These are phyloP conservation scores for Osmozyma mogii DNA, from an alignment of 805 yeast species.

Conservation along the genomic window DNA sequence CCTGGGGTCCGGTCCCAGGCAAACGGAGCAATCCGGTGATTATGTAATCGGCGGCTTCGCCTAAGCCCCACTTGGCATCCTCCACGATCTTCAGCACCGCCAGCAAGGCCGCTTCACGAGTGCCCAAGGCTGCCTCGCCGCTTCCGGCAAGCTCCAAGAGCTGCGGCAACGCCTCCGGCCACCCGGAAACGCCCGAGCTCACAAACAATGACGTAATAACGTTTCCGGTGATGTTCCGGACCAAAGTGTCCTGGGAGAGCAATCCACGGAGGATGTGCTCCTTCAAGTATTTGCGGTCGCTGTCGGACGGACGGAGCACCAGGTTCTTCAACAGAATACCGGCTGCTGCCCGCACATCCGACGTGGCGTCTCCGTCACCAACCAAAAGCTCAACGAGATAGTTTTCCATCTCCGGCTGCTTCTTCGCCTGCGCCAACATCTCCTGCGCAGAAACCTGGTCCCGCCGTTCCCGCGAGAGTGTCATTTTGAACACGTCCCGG, in stretches of 20 bases:
- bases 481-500: conserved; percentile 57
- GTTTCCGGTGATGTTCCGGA: conserved; percentile 84
- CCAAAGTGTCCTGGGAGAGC: conserved; percentile 45
- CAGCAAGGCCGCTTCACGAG: conserved; percentile 70
- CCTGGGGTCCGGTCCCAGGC: too few species aligned
- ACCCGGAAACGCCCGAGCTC: conserved; percentile 53
- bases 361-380: conserved; percentile 36
- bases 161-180: conserved; percentile 72
- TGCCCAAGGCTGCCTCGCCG: conserved; percentile 8
- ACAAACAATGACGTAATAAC: conserved; percentile 78
- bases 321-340: conserved; percentile 80
- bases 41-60: conserved; percentile 52
- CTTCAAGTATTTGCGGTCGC: conserved; percentile 27
- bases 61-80: too few species aligned
- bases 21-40: conserved; percentile 20
- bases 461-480: conserved; percentile 50
- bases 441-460: conserved; percentile 63
- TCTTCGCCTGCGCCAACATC: conserved; percentile 61
- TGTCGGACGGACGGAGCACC: conserved; percentile 34
- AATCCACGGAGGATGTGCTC: conserved; percentile 48
- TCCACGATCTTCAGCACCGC: conserved; percentile 87
- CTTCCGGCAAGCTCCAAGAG: conserved; percentile 47
- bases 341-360: conserved; percentile 74
- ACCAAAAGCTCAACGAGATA: conserved; percentile 69
- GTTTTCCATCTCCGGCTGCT: conserved; percentile 72